A percentile compares a stretch with the other conserved stretches of the same genome.
phyloP scores from a whole-genome alignment of 2,329 filamentous ascomycete genomes.

The Niveomyces coronatus region DNA sequence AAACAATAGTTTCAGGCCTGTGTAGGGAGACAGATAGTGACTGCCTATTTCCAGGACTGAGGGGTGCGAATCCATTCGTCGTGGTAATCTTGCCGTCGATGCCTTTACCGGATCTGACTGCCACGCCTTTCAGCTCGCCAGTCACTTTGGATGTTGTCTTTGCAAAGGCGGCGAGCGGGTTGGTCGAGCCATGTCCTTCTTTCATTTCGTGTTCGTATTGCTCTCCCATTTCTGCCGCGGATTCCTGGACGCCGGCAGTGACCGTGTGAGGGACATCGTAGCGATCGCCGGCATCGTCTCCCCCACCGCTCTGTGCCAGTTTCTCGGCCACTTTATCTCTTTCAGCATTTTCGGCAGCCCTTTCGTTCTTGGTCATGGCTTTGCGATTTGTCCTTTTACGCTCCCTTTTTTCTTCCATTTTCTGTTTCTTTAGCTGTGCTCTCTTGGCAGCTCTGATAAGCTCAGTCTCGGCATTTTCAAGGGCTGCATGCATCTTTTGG shows the following conservation, averaged over 20 bases:
- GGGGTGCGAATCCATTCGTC: conserved; percentile 40
- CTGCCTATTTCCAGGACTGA: conserved; percentile 15
- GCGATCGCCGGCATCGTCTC: conserved; percentile 42
- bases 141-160: conserved; percentile 4
- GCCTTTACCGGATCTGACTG: conserved; percentile 33
- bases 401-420: conserved; percentile 53
- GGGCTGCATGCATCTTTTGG: conserved; percentile 55
- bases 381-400: conserved; percentile 43
- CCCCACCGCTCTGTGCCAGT: conserved; percentile 39
- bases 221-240: conserved; percentile 14
- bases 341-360: conserved; percentile 32
- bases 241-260: conserved; percentile 34
- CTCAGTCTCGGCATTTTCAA: conserved; percentile 78
- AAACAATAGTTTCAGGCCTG: conserved; percentile 19
- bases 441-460: conserved; percentile 73
- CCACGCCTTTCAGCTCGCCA: background rate
- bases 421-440: conserved; percentile 59
- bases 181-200: conserved; percentile 17
- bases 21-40: background rate
- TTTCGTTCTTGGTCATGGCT: conserved; percentile 41
- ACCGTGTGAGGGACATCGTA: conserved; percentile 43
- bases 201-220: conserved; percentile 14
- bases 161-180: background rate
- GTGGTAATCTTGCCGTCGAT: conserved; percentile 43
- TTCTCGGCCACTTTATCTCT: conserved; percentile 40